A percentile compares a stretch with the other conserved stretches of the same genome.
These are phyloP conservation scores for Cymbidium sinense DNA, from an alignment of 106 monocot genomes.

Conservation along the genomic window DNA sequence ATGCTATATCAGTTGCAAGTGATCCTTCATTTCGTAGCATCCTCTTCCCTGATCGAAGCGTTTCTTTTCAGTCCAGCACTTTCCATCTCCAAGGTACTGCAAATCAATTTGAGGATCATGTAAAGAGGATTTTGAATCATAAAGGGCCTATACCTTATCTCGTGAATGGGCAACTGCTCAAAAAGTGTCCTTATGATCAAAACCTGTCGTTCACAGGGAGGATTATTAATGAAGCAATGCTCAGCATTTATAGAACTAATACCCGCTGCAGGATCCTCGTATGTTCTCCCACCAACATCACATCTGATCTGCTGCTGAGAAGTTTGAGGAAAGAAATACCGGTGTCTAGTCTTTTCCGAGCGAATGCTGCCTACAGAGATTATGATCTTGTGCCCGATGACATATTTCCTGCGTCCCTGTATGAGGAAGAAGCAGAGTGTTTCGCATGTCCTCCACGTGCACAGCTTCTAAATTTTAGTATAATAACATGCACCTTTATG, in stretches of 20 bases:
- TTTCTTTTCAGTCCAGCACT: background rate
- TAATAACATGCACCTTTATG: conserved; percentile 30
- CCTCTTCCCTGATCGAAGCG: conserved; percentile 22
- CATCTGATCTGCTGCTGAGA: conserved; percentile 20
- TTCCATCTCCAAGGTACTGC: background rate
- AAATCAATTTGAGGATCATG: background rate
- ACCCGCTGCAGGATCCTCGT: conserved; percentile 18
- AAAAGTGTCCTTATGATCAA: no score
- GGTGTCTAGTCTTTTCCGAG: conserved; percentile 17
- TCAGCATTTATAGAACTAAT: conserved; percentile 8
- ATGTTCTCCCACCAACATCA: conserved; percentile 27
- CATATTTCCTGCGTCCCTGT: conserved; percentile 13
- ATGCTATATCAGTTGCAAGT: conserved; percentile 17
- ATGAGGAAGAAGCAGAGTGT: conserved; percentile 16
- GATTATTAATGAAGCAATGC: conserved; percentile 13
- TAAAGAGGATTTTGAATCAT: conserved; percentile 12
- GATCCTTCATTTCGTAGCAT: conserved; percentile 23
- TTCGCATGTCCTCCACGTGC: conserved; percentile 20
- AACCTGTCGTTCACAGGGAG: background rate
- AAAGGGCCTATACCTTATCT: conserved; percentile 25
- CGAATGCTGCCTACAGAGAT: conserved; percentile 40
- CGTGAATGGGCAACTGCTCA: conserved; percentile 15
- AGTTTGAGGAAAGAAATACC: conserved; percentile 7
- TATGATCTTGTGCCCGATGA: conserved; percentile 18
- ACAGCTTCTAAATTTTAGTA: conserved; percentile 15